These are phyloP conservation scores for Rosa chinensis DNA, from an alignment of 306 rosid genomes.

Conservation along the genomic window DNA sequence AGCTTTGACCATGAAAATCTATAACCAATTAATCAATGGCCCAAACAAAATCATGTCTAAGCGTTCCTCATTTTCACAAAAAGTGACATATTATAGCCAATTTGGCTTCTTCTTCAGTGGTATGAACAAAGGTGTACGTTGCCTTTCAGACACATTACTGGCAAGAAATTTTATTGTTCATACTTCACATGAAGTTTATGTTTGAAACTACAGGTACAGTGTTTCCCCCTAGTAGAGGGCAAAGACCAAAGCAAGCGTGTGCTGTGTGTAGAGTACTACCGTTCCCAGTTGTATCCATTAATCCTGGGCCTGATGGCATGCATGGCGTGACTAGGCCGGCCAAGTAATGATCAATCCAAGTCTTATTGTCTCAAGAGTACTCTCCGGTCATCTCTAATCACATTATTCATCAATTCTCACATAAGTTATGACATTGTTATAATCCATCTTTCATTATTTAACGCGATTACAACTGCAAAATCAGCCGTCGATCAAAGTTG, in stretches of 20 bases:
- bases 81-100: background rate
- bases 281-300: background rate
- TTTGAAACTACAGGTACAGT: background rate
- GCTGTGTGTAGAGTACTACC: background rate
- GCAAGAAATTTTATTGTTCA: background rate
- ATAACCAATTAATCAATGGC: background rate
- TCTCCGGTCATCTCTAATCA: background rate
- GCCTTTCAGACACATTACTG: background rate
- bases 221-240: background rate
- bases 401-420: too few relatives aligned
- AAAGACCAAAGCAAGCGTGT: background rate
- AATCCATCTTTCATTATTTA: too few relatives aligned
- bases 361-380: background rate
- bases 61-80: background rate
- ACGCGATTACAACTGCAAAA: too few relatives aligned
- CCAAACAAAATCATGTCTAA: background rate
- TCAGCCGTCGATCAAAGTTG: too few relatives aligned
- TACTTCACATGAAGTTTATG: background rate
- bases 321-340: background rate
- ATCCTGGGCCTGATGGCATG: background rate
- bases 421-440: too few relatives aligned
- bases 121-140: background rate
- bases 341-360: too few relatives aligned
- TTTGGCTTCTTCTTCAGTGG: background rate
- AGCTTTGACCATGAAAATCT: constrained; percentile 6